Evolutionary conservation across 169 alveolate genomes (phyloP).

Genomic region (Plasmodium blacklocki): DNA sequence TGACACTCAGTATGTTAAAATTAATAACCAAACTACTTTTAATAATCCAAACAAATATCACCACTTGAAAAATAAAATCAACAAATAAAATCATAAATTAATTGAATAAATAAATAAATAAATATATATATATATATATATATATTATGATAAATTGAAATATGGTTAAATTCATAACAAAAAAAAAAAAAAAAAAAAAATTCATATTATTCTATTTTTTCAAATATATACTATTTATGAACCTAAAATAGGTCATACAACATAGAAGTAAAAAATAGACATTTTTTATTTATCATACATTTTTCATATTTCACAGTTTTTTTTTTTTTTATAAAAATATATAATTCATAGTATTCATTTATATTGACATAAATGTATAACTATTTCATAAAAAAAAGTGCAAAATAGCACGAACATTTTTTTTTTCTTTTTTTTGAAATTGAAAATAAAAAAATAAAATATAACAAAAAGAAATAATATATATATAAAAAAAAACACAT

Average conservation of each 20-base stretch:
- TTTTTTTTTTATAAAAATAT: constrained; percentile 11
- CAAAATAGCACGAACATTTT: constrained; percentile 25
- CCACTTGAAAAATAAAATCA: neutral
- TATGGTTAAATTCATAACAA: neutral
- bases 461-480: too few relatives aligned
- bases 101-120: too few relatives aligned
- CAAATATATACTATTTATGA: too few relatives aligned
- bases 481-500: too few relatives aligned
- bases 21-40: constrained; percentile 1
- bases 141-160: too few relatives aligned
- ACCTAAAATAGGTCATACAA: too few relatives aligned
- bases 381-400: neutral
- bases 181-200: too few relatives aligned
- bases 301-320: neutral
- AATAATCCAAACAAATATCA: constrained; percentile 5
- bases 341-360: constrained; percentile 13
- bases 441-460: too few relatives aligned
- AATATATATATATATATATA: too few relatives aligned
- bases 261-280: too few relatives aligned
- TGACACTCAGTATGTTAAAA: neutral
- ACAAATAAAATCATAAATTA: too few relatives aligned
- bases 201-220: neutral
- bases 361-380: neutral
- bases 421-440: neutral
- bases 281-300: constrained; percentile 8